phyloP scores from a whole-genome alignment of 2,329 filamentous ascomycete species.

The Hyphodiscus sp. region DNA sequence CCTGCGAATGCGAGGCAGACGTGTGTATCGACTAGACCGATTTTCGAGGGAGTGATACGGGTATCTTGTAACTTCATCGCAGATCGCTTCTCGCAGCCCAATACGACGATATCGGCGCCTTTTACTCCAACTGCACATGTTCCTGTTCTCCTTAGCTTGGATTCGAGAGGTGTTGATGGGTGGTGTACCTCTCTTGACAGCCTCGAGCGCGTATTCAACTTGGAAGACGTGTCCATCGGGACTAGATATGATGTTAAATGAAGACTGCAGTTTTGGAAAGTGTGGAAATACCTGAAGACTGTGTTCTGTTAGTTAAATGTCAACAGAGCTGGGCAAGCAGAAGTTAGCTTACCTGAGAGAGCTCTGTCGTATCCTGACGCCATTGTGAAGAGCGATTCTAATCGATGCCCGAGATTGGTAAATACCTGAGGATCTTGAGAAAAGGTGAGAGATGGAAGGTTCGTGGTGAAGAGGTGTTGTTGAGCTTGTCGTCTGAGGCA shows the following conservation, averaged over 20 bases:
- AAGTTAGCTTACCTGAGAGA: slow-evolving; percentile 73
- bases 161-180: not conserved
- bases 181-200: slow-evolving; percentile 83
- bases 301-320: slow-evolving; percentile 32
- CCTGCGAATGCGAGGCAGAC: slow-evolving; percentile 96
- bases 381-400: slow-evolving; percentile 44
- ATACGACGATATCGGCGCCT: slow-evolving; percentile 85
- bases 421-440: slow-evolving; percentile 10
- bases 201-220: slow-evolving; percentile 98
- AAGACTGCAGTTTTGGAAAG: not conserved
- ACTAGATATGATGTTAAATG: slow-evolving; percentile 54
- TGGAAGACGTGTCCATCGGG: slow-evolving; percentile 99
- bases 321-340: slow-evolving; percentile 34
- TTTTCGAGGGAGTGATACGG: slow-evolving; percentile 97
- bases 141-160: slow-evolving; percentile 45
- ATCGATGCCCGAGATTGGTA: slow-evolving; percentile 2
- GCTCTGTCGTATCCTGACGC: slow-evolving; percentile 98
- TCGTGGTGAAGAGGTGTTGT: slow-evolving; percentile 12
- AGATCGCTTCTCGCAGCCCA: slow-evolving; percentile 97
- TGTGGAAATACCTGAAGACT: slow-evolving; percentile 73
- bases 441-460: slow-evolving; percentile 9
- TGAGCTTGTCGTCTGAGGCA: slow-evolving; percentile 15
- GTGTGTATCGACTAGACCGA: slow-evolving; percentile 91
- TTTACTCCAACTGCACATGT: slow-evolving; percentile 98
- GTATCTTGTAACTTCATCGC: slow-evolving; percentile 99